A percentile compares a stretch with the other conserved stretches of the same genome.
Evolutionary conservation across 495 filamentous ascomycete species (phyloP).

Genomic region (Xylona heveae): DNA sequence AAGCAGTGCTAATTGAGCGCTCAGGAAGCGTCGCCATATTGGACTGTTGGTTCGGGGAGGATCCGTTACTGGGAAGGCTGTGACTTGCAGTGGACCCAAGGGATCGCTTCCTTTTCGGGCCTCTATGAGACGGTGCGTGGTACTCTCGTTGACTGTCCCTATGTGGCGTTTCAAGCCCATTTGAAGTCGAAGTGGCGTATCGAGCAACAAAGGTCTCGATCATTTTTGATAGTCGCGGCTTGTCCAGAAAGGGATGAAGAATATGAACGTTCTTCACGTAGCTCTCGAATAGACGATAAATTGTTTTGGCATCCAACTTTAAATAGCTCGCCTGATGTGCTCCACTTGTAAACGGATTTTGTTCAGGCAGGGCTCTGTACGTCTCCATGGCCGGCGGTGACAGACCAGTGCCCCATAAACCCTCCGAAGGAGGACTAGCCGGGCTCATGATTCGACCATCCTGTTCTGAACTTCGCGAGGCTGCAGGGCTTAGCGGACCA

Average conservation of each 20-base stretch:
- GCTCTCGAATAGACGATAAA: conserved; percentile 41
- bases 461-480: too few relatives aligned
- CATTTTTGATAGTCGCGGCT: conserved; percentile 22
- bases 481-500: too few relatives aligned
- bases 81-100: conserved; percentile 14
- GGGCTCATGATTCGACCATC: conserved; percentile 6
- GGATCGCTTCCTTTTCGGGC: conserved; percentile 23
- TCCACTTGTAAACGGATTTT: conserved; percentile 20
- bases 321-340: conserved; percentile 38
- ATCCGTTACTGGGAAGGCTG: not conserved
- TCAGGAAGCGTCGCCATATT: conserved; percentile 18
- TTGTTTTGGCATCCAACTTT: conserved; percentile 37
- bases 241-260: conserved; percentile 72
- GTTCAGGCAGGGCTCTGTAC: conserved; percentile 5
- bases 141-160: too few relatives aligned
- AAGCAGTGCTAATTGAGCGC: conserved; percentile 45
- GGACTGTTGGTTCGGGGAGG: conserved; percentile 3
- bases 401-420: conserved; percentile 21
- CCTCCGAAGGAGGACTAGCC: conserved; percentile 11
- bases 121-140: too few relatives aligned
- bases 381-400: conserved; percentile 6
- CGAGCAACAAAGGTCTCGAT: conserved; percentile 25
- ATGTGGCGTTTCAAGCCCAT: conserved; percentile 8
- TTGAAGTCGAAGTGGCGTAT: conserved; percentile 10
- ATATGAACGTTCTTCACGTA: conserved; percentile 67